phyloP scores from a whole-genome alignment of 768 basidiomycete genomes.

The Pholiota microspora region DNA sequence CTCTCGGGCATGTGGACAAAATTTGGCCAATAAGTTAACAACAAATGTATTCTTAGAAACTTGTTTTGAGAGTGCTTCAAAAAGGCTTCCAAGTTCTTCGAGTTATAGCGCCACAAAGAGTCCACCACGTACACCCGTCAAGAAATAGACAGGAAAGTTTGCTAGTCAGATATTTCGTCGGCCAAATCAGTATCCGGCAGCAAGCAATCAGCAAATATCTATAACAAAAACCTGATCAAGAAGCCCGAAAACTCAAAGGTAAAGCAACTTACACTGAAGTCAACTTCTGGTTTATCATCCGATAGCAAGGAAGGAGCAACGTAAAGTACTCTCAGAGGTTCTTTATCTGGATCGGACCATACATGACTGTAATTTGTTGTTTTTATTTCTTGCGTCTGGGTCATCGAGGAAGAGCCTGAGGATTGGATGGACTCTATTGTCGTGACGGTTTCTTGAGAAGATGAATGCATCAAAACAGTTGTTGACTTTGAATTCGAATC shows the following conservation, averaged over 20 bases:
- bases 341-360: constrained; percentile 3
- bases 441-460: neutral
- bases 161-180: neutral
- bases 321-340: constrained; percentile 19
- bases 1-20: too few relatives aligned
- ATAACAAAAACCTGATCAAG: neutral
- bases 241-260: neutral
- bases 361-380: constrained; percentile 2
- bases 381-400: neutral
- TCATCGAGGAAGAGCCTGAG: neutral
- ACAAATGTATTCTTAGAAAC: too few relatives aligned
- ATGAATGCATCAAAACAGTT: neutral
- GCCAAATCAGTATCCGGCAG: constrained; percentile 30
- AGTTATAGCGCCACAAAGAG: too few relatives aligned
- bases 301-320: constrained; percentile 22
- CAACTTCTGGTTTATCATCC: constrained; percentile 15
- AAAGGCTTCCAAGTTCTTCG: too few relatives aligned
- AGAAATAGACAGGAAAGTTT: neutral
- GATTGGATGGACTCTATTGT: neutral
- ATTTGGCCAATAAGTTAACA: too few relatives aligned
- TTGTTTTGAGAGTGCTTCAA: too few relatives aligned
- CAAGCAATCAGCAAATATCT: constrained; percentile 37
- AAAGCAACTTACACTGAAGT: constrained; percentile 17
- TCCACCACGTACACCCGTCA: too few relatives aligned
- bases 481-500: neutral